Conservation (phyloP, 75 land plant genomes). For the Pinus taeda region DNA sequence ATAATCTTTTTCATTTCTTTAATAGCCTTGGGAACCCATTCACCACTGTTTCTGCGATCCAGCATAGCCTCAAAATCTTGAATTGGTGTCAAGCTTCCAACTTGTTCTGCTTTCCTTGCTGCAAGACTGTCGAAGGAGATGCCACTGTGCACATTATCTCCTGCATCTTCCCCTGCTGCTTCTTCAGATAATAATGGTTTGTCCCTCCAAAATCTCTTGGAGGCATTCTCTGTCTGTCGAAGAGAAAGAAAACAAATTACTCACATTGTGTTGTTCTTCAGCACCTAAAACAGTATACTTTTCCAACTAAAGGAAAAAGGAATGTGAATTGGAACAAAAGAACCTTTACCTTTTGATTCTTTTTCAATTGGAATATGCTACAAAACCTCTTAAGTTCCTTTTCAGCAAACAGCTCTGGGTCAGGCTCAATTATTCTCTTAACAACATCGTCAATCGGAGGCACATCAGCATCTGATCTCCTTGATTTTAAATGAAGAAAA, state of each 20-base stretch:
- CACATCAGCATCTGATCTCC: conserved; percentile 68
- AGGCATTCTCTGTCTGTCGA: conserved; percentile 61
- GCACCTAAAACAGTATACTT: neutral
- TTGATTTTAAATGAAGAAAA: conserved; percentile 64
- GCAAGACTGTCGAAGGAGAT: conserved; percentile 30
- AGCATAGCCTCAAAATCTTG: conserved; percentile 56
- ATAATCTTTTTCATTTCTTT: conserved; percentile 69
- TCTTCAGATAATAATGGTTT: conserved; percentile 36
- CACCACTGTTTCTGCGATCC: conserved; percentile 69
- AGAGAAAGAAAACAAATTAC: neutral
- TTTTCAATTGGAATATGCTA: conserved; percentile 58
- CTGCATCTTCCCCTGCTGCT: conserved; percentile 17
- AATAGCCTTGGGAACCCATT: conserved; percentile 83
- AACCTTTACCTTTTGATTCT: conserved; percentile 67
- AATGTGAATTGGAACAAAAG: neutral
- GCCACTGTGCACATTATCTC: conserved; percentile 12
- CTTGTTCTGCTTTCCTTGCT: conserved; percentile 45
- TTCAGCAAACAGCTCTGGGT: conserved; percentile 54
- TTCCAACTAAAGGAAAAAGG: neutral
- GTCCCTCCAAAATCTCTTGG: conserved; percentile 54
- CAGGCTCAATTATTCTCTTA: conserved; percentile 63
- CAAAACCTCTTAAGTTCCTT: conserved; percentile 36
- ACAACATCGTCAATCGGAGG: conserved; percentile 74
- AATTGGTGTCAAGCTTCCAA: conserved; percentile 75
- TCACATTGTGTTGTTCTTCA: neutral